Evolutionary conservation across 176 grass and related monocot species (phyloP).

Genomic region (Luzula sylvatica): DNA sequence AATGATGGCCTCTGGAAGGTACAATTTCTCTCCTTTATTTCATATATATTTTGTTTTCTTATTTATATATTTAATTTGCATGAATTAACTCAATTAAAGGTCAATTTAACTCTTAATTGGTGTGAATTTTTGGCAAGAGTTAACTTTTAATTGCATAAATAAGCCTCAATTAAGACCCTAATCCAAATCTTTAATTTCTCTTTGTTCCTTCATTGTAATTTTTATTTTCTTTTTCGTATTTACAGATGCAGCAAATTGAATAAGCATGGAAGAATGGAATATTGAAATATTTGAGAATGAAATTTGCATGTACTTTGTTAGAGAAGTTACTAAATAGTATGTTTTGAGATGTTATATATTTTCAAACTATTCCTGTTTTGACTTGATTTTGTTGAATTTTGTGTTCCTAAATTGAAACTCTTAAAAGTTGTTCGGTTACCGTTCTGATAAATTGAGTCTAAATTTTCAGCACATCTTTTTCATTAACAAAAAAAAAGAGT

Average conservation of each 20-base stretch:
- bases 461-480: too few species aligned
- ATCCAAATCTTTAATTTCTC: neutral
- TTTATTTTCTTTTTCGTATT: neutral
- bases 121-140: neutral
- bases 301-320: neutral
- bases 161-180: neutral
- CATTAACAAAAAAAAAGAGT: too few species aligned
- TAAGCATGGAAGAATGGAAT: neutral
- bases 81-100: neutral
- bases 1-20: conserved; percentile 99
- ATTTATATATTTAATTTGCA: neutral
- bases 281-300: neutral
- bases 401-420: too few species aligned
- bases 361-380: too few species aligned
- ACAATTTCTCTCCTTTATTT: conserved; percentile 3
- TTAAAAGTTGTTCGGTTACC: too few species aligned
- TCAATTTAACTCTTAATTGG: neutral
- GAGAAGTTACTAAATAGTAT: conserved; percentile 1
- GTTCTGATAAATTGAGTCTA: too few species aligned
- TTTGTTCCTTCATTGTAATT: neutral
- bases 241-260: conserved; percentile 3
- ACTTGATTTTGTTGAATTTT: too few species aligned
- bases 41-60: neutral
- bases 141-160: neutral
- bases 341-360: neutral